A percentile compares a stretch with the other conserved stretches of the same genome.
Conservation (phyloP, 2,329 filamentous ascomycete genomes). For the Cladosporium sp. region DNA sequence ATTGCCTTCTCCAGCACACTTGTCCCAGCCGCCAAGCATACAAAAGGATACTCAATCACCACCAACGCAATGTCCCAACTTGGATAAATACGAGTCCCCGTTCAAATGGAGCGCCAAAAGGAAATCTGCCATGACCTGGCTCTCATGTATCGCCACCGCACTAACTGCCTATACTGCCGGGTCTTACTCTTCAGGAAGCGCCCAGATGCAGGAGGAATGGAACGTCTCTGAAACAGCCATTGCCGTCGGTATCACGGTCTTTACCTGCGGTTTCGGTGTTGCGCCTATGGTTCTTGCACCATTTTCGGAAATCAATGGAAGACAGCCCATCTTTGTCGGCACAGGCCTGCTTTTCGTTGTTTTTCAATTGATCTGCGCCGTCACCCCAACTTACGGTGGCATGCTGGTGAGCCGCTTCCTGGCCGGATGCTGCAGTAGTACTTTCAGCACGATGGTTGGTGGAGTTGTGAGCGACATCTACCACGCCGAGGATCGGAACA, state of each 20-base stretch:
- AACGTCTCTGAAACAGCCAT: conserved; percentile 61
- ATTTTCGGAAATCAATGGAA: conserved; percentile 82
- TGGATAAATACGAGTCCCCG: conserved; percentile 64
- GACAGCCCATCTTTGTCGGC: conserved; percentile 74
- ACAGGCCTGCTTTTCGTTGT: conserved; percentile 69
- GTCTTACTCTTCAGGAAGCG: conserved; percentile 67
- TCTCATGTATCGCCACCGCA: conserved; percentile 72
- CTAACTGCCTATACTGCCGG: conserved; percentile 79
- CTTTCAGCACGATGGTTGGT: conserved; percentile 87
- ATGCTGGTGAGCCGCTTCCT: conserved; percentile 75
- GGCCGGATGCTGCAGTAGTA: conserved; percentile 68
- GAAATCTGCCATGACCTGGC: conserved; percentile 66
- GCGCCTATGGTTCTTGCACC: conserved; percentile 87
- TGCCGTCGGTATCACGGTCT: conserved; percentile 74
- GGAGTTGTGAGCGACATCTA: conserved; percentile 87
- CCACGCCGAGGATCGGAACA: conserved; percentile 72
- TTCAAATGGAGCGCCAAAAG: conserved; percentile 66
- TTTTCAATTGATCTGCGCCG: conserved; percentile 69
- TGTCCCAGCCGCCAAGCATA: conserved; percentile 25
- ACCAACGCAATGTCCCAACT: conserved; percentile 57
- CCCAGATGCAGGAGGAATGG: conserved; percentile 63
- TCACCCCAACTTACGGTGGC: conserved; percentile 64
- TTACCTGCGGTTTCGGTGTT: conserved; percentile 74
- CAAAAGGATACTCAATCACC: conserved; percentile 21
- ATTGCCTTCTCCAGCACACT: conserved; percentile 45